Conservation (phyloP, 2,329 filamentous ascomycete species). For the Talaromyces sp. region DNA sequence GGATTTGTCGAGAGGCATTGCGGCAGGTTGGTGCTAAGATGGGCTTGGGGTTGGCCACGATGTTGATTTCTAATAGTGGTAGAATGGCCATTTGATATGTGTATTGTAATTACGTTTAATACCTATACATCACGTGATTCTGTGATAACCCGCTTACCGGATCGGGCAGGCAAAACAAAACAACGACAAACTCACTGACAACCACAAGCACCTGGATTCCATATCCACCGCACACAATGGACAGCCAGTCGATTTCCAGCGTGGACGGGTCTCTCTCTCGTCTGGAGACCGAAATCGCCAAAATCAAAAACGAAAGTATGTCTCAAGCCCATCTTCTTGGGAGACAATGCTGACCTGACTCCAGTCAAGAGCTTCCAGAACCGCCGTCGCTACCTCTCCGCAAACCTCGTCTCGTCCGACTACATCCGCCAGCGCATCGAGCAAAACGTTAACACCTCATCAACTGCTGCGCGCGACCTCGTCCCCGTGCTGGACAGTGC, state of each 20-base stretch:
- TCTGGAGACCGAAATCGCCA: constrained; percentile 37
- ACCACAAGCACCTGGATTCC: too few species aligned
- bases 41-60: background rate
- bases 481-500: constrained; percentile 27
- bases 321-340: background rate
- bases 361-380: constrained; percentile 35
- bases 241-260: constrained; percentile 2
- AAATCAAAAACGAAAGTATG: constrained; percentile 38
- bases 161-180: background rate
- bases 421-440: constrained; percentile 27
- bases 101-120: too few species aligned
- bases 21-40: background rate
- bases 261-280: constrained; percentile 14
- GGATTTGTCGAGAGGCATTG: background rate
- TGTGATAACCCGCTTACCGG: background rate
- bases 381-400: constrained; percentile 33
- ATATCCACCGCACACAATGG: constrained; percentile 2
- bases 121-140: background rate
- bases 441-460: constrained; percentile 9
- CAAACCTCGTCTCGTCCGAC: constrained; percentile 37
- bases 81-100: too few species aligned
- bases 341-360: constrained; percentile 10
- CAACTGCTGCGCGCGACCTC: constrained; percentile 22
- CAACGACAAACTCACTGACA: background rate
- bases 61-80: too few species aligned